Conservation (phyloP, 108 stramenopile species). For the Nitzschia sp. region DNA sequence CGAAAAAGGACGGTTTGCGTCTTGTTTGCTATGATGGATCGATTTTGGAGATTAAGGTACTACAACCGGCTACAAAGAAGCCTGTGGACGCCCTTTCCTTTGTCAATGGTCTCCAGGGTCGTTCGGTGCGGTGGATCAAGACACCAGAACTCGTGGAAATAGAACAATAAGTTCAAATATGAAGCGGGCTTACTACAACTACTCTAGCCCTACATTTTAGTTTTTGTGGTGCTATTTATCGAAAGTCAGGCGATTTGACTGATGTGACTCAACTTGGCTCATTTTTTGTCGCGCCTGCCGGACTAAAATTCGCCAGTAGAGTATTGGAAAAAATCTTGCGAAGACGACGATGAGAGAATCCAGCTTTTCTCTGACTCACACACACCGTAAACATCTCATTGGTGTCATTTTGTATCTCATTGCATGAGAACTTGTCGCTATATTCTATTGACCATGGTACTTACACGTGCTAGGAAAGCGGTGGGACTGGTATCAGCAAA, state of each 20-base stretch:
- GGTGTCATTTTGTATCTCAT: too few relatives aligned
- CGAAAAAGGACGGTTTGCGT: slow-evolving; percentile 81
- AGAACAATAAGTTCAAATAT: background rate
- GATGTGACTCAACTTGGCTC: too few relatives aligned
- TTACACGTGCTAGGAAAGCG: background rate
- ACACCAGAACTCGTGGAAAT: slow-evolving; percentile 6
- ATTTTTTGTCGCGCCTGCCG: too few relatives aligned
- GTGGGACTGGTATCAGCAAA: background rate
- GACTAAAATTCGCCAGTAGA: too few relatives aligned
- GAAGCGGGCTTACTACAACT: background rate
- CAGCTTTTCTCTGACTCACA: too few relatives aligned
- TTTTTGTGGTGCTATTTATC: background rate
- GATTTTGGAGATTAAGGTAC: slow-evolving; percentile 80
- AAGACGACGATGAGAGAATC: too few relatives aligned
- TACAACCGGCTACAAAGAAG: slow-evolving; percentile 91
- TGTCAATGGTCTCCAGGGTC: slow-evolving; percentile 91
- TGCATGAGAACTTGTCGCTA: background rate
- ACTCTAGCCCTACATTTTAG: too few relatives aligned
- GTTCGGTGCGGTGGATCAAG: slow-evolving; percentile 54
- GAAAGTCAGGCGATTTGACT: background rate
- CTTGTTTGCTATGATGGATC: slow-evolving; percentile 90
- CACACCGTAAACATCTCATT: too few relatives aligned
- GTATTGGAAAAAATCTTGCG: too few relatives aligned
- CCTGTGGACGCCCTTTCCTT: slow-evolving; percentile 93
- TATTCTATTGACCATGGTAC: background rate